phyloP scores from a whole-genome alignment of 768 basidiomycete genomes.

The Chalciporus chontae region DNA sequence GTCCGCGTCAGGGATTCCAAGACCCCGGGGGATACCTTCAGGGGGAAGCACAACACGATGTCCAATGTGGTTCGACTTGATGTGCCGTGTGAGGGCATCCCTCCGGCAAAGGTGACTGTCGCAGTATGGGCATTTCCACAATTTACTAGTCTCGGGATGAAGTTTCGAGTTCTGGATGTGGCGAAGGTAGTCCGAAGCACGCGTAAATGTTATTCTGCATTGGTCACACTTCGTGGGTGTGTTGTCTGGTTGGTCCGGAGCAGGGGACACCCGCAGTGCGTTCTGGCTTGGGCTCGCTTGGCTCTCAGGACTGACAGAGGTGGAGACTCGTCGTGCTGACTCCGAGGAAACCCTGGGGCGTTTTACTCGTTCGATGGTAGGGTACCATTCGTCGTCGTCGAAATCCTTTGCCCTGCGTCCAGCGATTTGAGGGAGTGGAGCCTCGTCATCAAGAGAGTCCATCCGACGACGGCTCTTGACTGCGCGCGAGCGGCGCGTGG shows the following conservation, averaged over 20 bases:
- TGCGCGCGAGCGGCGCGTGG: not conserved
- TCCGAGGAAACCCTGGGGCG: not conserved
- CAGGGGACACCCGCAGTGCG: not conserved
- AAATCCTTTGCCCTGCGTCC: constrained; percentile 13
- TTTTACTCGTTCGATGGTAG: constrained; percentile 3
- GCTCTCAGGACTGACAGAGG: not conserved
- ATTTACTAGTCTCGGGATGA: constrained; percentile 24
- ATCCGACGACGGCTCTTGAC: not conserved
- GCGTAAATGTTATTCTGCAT: constrained; percentile 18
- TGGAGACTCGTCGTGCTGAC: not conserved
- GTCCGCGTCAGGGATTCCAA: not conserved
- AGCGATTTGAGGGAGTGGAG: not conserved
- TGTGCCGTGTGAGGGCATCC: constrained; percentile 24
- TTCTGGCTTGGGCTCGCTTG: not conserved
- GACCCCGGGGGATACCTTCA: not conserved
- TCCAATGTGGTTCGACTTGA: constrained; percentile 17
- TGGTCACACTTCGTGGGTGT: constrained; percentile 7
- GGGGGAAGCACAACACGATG: not conserved
- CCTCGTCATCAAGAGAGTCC: constrained; percentile 2
- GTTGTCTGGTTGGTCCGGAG: not conserved
- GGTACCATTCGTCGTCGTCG: constrained; percentile 25
- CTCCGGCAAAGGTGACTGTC: constrained; percentile 19
- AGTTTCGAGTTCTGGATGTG: constrained; percentile 19
- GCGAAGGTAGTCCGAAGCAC: constrained; percentile 19
- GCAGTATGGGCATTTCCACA: constrained; percentile 25